A percentile compares a stretch with the other conserved stretches of the same genome.
phyloP scores from a whole-genome alignment of 768 basidiomycete genomes.

The Lactarius indigo region DNA sequence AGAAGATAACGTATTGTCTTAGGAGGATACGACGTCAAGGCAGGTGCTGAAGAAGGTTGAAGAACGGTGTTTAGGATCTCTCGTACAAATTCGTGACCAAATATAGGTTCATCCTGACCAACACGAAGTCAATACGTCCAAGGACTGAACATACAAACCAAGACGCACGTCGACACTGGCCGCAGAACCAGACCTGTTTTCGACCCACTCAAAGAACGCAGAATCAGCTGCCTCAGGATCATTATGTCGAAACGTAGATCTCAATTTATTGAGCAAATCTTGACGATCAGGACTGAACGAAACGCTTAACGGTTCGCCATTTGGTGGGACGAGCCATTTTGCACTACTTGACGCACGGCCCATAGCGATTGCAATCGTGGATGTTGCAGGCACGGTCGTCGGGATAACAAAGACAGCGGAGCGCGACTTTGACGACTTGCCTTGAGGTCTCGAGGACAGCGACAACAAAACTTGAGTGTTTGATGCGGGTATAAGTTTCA shows the following conservation, averaged over 20 bases:
- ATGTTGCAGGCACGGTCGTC: conserved; percentile 45
- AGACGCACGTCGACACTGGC: background rate
- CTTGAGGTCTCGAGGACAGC: conserved; percentile 38
- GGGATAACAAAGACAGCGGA: conserved; percentile 63
- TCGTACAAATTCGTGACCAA: conserved; percentile 56
- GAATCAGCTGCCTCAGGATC: conserved; percentile 51
- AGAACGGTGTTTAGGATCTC: conserved; percentile 52
- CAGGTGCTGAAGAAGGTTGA: conserved; percentile 37
- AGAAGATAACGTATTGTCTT: conserved; percentile 59
- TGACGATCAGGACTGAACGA: conserved; percentile 28
- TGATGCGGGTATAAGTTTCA: conserved; percentile 35
- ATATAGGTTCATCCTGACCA: conserved; percentile 16
- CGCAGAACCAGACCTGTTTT: conserved; percentile 21
- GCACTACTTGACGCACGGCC: conserved; percentile 45
- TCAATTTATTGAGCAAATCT: conserved; percentile 40
- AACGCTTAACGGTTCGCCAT: background rate
- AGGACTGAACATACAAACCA: background rate
- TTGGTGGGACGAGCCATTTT: conserved; percentile 43
- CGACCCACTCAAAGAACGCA: conserved; percentile 61
- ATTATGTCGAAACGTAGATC: conserved; percentile 40
- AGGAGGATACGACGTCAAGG: conserved; percentile 44
- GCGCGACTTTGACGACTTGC: conserved; percentile 28
- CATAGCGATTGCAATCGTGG: conserved; percentile 62
- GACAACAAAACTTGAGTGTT: conserved; percentile 51
- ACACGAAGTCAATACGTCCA: background rate